These are phyloP conservation scores for Tricholoma furcatifolium DNA, from an alignment of 768 basidiomycete genomes.

Conservation along the genomic window DNA sequence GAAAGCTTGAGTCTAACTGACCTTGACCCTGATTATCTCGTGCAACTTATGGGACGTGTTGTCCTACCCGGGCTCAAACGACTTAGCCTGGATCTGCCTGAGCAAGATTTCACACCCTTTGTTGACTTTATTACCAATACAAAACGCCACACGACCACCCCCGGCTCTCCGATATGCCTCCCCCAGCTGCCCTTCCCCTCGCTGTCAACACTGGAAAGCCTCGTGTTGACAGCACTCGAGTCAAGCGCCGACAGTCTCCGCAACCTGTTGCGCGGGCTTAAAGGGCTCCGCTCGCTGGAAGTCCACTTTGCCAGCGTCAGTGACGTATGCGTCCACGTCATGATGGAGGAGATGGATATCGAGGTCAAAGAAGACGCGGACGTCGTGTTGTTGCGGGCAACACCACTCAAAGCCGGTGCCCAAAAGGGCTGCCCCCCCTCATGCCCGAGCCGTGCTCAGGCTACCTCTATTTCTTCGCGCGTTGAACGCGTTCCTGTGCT, in stretches of 20 bases:
- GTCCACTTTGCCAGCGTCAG: slow-evolving; percentile 40
- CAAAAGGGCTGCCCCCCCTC: background rate
- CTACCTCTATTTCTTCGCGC: background rate
- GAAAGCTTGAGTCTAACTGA: slow-evolving; percentile 50
- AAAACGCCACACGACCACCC: slow-evolving; percentile 1
- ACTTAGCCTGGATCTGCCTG: slow-evolving; percentile 52
- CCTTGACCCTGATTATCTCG: slow-evolving; percentile 54
- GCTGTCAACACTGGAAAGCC: slow-evolving; percentile 31
- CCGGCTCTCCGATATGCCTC: background rate
- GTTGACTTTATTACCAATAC: slow-evolving; percentile 34
- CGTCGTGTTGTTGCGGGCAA: background rate
- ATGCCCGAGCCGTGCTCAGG: slow-evolving; percentile 12
- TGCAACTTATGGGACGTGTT: slow-evolving; percentile 44
- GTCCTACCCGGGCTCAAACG: slow-evolving; percentile 41
- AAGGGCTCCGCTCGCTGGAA: slow-evolving; percentile 36
- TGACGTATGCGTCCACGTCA: slow-evolving; percentile 30
- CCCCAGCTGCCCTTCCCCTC: slow-evolving; percentile 27
- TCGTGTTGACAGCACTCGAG: slow-evolving; percentile 42
- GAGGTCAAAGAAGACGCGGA: slow-evolving; percentile 6
- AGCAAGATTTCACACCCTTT: slow-evolving; percentile 52
- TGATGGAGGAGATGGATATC: slow-evolving; percentile 26
- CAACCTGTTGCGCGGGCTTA: slow-evolving; percentile 32
- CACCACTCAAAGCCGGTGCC: background rate
- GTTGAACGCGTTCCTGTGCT: slow-evolving; percentile 16
- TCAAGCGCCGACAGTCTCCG: slow-evolving; percentile 35